Evolutionary conservation across 495 filamentous ascomycete species (phyloP), one percentile per base, ranked within the genome.

Genomic region (Aspergillus mulundensis): DNA sequence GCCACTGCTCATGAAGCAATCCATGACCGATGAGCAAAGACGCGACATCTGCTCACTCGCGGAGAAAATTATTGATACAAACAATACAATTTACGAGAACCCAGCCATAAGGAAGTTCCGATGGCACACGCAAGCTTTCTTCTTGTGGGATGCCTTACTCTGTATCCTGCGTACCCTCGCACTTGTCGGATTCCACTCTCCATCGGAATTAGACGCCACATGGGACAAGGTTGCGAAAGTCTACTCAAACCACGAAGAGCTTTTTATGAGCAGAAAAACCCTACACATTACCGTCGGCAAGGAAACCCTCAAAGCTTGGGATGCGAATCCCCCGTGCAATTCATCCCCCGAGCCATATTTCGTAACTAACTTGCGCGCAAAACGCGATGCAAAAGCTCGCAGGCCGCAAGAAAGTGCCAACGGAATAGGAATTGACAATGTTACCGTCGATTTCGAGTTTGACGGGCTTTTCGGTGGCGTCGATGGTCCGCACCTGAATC

Each of bases 21-120:
- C 54, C 19, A 51, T 46, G 10, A 56, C 51, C 0, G 52, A 60
- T 3, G 15, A 7, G 1, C 40, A 64, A 19, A 34, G 57, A 30
- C 59, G 51, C 25, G 54, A 56, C 1, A 8, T 64, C 1, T 58
- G 56, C 45, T 20, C 54, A 16, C 54, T 68, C 20, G 66, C 66
- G 8, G 47, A 53, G 46, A 68, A 59, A 18, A 58, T 58, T 1
- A 30, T 68, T 10, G 63, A 66, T 28, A 68, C 59, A 3, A 24
- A 55, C 30, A 21, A 14, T 32, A 24, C 47, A 7, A 11, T 58
- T 4, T 56, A 46, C 16, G 52, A 30, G 5, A 58, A 56, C 16
- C 47, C 52, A 7, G 24, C 18, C 21, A 19, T 45, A 25, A 28
- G 32, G 20, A 51, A 54, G 14, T 59, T 52, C 18, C 47, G 38